Base-by-base conservation (phyloP, 352 stramenopile genomes). In the Pythium scleroteichum region DNA sequence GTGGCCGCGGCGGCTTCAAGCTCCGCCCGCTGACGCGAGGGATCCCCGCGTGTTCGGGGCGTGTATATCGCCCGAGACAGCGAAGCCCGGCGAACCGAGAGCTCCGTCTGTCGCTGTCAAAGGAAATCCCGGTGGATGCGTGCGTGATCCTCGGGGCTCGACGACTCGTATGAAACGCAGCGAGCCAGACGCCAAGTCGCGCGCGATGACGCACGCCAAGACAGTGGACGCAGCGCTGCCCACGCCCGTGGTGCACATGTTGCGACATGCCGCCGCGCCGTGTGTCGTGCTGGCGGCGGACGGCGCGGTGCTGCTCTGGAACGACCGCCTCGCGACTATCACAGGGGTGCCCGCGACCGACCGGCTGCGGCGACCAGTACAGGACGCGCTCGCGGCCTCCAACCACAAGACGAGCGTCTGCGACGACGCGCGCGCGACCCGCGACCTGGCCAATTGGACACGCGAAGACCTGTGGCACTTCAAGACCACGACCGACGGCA, bases 281-380 rank as follows among this genome's bases (percentile, higher is more conserved):
- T 69, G 66, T 23, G 55, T 92, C 24, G 76, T 69, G 14, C 48
- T 89, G 44, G 67, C 73, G 38, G 44, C 52, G 13, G 61, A 78
- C 44, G 78, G 76, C 4, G 53, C 45, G 57, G 68, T 92, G n/a
- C 72, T 78, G 49, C 70, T 87, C 42, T 92, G 82, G 82, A 92
- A 92, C 68, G 48, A 78, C 16, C 82, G 80, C 59, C 62, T 89
- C 33, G 68, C 64, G 0, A 41, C 39, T 14, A 32, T 69, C 53
- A 72, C 59, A 2, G 68, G 71, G 17, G 44, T 56, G 7, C 14
- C 42, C n/a, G 62, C 64, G 23, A 22, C 35, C 27, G 41, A 76
- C 19, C 73, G 84, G 2, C 17, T 80, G n/a, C 71, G 68, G 4
- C 49, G 48, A 9, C 62, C 70, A 0, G 54, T 91, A 20, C 45